These are phyloP conservation scores for Bacidia gigantensis DNA, from an alignment of 495 filamentous ascomycete species.

Conservation along the genomic window DNA sequence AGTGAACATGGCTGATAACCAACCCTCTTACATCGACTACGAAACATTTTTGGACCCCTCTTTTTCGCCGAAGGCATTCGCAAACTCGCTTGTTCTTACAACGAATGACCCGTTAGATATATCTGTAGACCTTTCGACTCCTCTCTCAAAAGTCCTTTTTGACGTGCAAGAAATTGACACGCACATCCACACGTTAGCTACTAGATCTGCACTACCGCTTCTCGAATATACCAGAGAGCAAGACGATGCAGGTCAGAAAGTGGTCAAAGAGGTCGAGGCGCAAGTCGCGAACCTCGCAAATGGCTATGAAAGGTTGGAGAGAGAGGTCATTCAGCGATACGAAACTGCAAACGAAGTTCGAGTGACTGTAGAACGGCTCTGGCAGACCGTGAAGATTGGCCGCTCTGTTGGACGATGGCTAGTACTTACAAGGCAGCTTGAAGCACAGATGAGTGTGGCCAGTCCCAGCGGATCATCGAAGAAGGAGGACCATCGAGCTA, in stretches of 20 bases:
- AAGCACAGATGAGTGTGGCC: conserved; percentile 59
- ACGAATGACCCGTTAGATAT: conserved; percentile 90
- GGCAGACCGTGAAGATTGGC: conserved; percentile 63
- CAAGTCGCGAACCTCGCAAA: conserved; percentile 69
- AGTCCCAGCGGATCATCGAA: conserved; percentile 31
- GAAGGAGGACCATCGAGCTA: conserved; percentile 59
- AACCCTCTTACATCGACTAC: conserved; percentile 82
- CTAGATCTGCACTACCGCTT: conserved; percentile 69
- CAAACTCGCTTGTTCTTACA: conserved; percentile 71
- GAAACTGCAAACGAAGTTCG: conserved; percentile 67
- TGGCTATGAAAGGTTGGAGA: conserved; percentile 68
- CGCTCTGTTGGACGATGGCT: conserved; percentile 63
- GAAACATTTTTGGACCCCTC: conserved; percentile 74
- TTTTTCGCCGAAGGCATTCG: conserved; percentile 70
- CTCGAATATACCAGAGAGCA: conserved; percentile 63
- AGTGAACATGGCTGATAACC: not conserved
- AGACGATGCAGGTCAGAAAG: conserved; percentile 48
- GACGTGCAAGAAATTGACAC: conserved; percentile 96
- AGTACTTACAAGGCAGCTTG: conserved; percentile 70
- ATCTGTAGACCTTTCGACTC: conserved; percentile 83
- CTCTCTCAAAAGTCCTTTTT: conserved; percentile 85
- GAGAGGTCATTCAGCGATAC: conserved; percentile 70
- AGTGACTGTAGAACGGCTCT: conserved; percentile 55
- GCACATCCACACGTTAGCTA: conserved; percentile 81
- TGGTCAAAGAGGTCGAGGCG: conserved; percentile 57